A percentile compares a stretch with the other conserved stretches of the same genome.
Conservation (phyloP, 2,329 filamentous ascomycete genomes). For the Cyphellophora attinorum region DNA sequence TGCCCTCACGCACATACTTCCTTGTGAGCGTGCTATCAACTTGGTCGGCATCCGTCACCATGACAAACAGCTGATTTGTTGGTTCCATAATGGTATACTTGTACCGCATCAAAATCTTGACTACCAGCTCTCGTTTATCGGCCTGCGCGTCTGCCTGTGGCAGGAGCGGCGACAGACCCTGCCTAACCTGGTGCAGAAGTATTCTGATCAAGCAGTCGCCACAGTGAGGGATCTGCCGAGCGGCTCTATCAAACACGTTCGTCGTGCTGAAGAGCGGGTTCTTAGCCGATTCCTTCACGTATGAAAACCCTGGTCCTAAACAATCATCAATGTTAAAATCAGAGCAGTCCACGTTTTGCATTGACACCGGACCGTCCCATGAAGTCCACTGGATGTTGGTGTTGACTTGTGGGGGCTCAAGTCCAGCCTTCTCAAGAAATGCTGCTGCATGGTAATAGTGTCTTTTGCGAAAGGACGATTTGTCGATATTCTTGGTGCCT, state of each 20-base stretch:
- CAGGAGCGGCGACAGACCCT: conserved; percentile 2
- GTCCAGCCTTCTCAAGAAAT: conserved; percentile 3
- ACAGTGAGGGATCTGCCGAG: conserved; percentile 3
- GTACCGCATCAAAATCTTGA: conserved; percentile 5
- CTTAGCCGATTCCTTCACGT: neutral
- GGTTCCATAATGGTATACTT: conserved; percentile 3
- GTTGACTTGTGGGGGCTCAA: conserved; percentile 3
- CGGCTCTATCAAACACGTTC: conserved; percentile 1
- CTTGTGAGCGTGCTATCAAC: conserved; percentile 1
- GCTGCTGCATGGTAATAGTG: conserved; percentile 4
- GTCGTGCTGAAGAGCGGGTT: conserved; percentile 4
- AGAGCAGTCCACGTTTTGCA: conserved; percentile 2
- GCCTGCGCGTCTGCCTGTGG: neutral
- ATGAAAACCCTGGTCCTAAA: conserved; percentile 2
- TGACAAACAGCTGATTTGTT: conserved; percentile 2
- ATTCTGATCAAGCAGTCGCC: conserved; percentile 5
- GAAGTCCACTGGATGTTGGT: conserved; percentile 4
- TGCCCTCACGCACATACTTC: conserved; percentile 2
- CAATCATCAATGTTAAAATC: conserved; percentile 4
- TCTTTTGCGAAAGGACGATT: conserved; percentile 2
- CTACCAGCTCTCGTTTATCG: conserved; percentile 2
- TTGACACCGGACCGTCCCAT: conserved; percentile 2
- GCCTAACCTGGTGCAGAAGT: conserved; percentile 1
- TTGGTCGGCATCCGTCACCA: conserved; percentile 6
- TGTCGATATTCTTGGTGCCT: conserved; percentile 1